Base-by-base conservation (phyloP, 2,329 filamentous ascomycete genomes). In the Didymella glomerata region DNA sequence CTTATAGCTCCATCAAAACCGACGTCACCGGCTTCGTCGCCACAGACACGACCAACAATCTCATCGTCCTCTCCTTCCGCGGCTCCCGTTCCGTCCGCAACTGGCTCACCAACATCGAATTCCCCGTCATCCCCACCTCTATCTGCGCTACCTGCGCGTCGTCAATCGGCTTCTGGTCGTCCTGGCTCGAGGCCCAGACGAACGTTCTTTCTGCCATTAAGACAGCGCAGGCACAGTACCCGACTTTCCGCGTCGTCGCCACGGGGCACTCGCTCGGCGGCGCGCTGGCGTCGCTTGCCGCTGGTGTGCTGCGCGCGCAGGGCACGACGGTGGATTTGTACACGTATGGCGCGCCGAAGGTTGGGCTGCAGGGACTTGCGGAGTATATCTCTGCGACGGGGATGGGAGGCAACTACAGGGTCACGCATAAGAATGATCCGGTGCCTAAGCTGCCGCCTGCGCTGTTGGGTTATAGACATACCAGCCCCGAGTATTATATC, bases 231-330 rank as follows among this genome's bases (percentile, higher is more conserved):
- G 68, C 70, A 1, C 72, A 79, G 27, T 76, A 86, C 76, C 85
- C 87, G 1, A 62, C 60, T 47, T 89, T 83, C 78, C 73, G 73
- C 45, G 70, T 90, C 70, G 72, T 88, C 18, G 74, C 83, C n/a
- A 87, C 87, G 0, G 90, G 89, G 34, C 89, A 91, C 79, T 89
- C 86, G 10, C 84, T 92, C 4, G 89, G 89, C 47, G 89, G 81
- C 25, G 88, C 88, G 7, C 79, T 91, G 2, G 86, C 84, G 38
- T 86, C 84, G 7, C 72, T 92, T 4, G 88, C 82, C 0, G 85
- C 82, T 0, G 85, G 82, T 0, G 81, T 85, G 64, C 76, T 90
- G 20, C 83, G 87, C 46, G 72, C 73, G 6, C 68, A 72, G 10
- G 85, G 83, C 41, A 76, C 77, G 58, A 63, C 76, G 1, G 74